Evolutionary conservation across 202 grass and related monocot species (phyloP).

Genomic region (Setaria viridis): DNA sequence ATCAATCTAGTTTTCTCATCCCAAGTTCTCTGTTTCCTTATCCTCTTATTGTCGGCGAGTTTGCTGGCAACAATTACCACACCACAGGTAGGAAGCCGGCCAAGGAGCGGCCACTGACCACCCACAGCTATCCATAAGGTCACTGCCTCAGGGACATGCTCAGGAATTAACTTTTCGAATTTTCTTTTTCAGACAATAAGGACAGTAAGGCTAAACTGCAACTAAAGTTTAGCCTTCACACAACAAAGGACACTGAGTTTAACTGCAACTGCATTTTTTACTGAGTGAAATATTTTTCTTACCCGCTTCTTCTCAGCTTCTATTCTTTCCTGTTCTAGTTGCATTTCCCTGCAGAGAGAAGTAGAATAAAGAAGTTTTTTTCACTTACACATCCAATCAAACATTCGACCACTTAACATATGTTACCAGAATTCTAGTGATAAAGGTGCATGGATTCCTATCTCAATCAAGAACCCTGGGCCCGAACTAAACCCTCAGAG

Average conservation of each 20-base stretch:
- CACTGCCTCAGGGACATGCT: background rate
- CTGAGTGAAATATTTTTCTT: slow-evolving; percentile 25
- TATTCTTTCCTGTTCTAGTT: slow-evolving; percentile 85
- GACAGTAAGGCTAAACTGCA: background rate
- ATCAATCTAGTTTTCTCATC: no score
- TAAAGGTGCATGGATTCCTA: slow-evolving; percentile 10
- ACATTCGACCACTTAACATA: slow-evolving; percentile 4
- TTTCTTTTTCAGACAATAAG: background rate
- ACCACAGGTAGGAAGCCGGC: no score
- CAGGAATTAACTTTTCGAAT: background rate
- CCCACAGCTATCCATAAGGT: no score
- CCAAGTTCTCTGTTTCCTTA: no score
- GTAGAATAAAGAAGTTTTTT: background rate
- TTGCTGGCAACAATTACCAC: no score
- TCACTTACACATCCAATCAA: background rate
- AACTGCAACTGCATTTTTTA: background rate
- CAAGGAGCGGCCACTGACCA: no score
- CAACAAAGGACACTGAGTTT: background rate
- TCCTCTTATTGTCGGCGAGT: no score
- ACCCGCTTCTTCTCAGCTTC: slow-evolving; percentile 89
- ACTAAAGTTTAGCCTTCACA: background rate
- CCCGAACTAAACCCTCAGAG: background rate
- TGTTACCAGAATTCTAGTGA: background rate
- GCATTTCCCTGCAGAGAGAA: slow-evolving; percentile 79
- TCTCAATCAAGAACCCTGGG: background rate